phyloP scores from a whole-genome alignment of 768 basidiomycete genomes.

The Phlebiopsis flavidoalba region DNA sequence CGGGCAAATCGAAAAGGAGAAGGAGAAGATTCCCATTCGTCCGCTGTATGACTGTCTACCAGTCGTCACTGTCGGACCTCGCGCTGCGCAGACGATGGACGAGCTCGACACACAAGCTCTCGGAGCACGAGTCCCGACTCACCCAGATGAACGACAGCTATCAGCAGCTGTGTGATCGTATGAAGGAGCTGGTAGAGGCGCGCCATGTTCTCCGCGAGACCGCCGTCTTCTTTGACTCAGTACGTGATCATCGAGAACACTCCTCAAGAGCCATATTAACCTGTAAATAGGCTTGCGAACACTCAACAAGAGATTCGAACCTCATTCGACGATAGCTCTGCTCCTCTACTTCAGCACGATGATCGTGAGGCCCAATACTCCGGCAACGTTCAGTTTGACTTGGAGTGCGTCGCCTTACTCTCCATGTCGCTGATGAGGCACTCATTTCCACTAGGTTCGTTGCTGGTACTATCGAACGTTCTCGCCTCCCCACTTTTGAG shows the following conservation, averaged over 20 bases:
- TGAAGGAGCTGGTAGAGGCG: conserved; percentile 86
- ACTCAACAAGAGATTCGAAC: conserved; percentile 76
- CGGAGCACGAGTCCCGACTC: conserved; percentile 82
- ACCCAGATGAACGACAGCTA: conserved; percentile 92
- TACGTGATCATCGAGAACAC: conserved; percentile 25
- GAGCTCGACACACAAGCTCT: conserved; percentile 84
- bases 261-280: neutral
- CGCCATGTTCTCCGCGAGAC: conserved; percentile 93
- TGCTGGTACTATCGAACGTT: conserved; percentile 92
- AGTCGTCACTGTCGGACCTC: conserved; percentile 84
- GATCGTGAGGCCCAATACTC: conserved; percentile 69
- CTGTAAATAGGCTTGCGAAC: conserved; percentile 60
- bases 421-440: neutral
- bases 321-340: conserved; percentile 89
- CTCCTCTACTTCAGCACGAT: conserved; percentile 87
- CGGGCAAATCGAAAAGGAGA: conserved; percentile 81
- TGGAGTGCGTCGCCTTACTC: conserved; percentile 58
- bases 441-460: conserved; percentile 61
- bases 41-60: conserved; percentile 84
- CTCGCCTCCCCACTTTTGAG: conserved; percentile 90
- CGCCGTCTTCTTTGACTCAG: conserved; percentile 92
- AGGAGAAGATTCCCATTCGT: conserved; percentile 75
- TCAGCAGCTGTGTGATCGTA: conserved; percentile 79
- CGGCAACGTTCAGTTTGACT: conserved; percentile 64
- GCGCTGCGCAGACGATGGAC: conserved; percentile 90